Percentiles rank a stretch among this genome's conserved stretches.
Conservation (phyloP, 164 flowering plant genomes). For the Litsea cubeba region DNA sequence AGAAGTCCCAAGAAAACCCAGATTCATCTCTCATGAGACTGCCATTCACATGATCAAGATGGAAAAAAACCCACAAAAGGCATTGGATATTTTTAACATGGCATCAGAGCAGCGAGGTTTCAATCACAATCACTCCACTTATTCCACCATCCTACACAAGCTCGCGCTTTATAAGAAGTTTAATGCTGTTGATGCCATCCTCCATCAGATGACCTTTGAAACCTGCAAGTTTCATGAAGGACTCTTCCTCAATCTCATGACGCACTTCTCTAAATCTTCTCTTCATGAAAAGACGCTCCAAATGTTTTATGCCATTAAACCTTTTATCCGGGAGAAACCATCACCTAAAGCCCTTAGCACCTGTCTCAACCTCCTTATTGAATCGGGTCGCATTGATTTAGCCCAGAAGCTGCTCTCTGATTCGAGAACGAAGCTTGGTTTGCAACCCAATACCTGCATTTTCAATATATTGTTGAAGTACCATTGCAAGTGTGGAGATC, state of each 20-base stretch:
- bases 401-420: slow-evolving; percentile 47
- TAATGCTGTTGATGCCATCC: slow-evolving; percentile 65
- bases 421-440: slow-evolving; percentile 30
- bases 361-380: slow-evolving; percentile 76
- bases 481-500: slow-evolving; percentile 67
- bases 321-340: slow-evolving; percentile 64
- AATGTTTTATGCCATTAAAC: slow-evolving; percentile 53
- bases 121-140: slow-evolving; percentile 73
- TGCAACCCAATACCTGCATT: slow-evolving; percentile 81
- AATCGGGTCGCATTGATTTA: slow-evolving; percentile 50
- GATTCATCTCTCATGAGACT: slow-evolving; percentile 58
- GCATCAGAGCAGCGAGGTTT: slow-evolving; percentile 69
- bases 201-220: slow-evolving; percentile 73
- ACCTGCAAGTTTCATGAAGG: slow-evolving; percentile 84
- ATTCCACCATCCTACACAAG: slow-evolving; percentile 58
- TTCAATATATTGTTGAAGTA: slow-evolving; percentile 81
- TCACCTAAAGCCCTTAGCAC: slow-evolving; percentile 84
- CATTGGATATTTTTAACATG: slow-evolving; percentile 70
- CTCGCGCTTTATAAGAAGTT: slow-evolving; percentile 64
- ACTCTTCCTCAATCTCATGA: slow-evolving; percentile 75
- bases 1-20: slow-evolving; percentile 36
- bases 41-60: slow-evolving; percentile 54
- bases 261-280: slow-evolving; percentile 51
- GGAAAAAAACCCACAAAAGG: slow-evolving; percentile 69
- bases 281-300: slow-evolving; percentile 59